Percentiles rank a stretch among this genome's conserved stretches.
phyloP scores from a whole-genome alignment of 2,329 filamentous ascomycete species.

The Aspergillus arachidicola region DNA sequence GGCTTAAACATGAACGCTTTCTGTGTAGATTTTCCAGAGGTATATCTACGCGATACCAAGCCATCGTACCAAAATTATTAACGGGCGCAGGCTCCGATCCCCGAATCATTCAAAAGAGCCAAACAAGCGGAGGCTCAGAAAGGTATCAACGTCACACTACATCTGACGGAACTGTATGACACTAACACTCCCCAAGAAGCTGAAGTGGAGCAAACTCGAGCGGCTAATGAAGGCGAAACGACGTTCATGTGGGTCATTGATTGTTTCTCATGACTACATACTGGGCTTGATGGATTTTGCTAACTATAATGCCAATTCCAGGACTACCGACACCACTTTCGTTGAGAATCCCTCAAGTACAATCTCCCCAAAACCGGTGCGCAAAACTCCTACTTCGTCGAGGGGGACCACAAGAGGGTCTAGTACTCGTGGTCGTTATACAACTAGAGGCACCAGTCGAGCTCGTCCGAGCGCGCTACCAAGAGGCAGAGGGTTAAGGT shows the following conservation, averaged over 20 bases:
- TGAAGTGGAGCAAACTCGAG: conserved; percentile 34
- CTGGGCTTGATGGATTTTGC: conserved; percentile 9
- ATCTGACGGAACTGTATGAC: not conserved
- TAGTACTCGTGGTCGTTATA: conserved; percentile 37
- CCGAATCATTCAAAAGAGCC: conserved; percentile 76
- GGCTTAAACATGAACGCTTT: conserved; percentile 99
- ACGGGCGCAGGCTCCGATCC: conserved; percentile 68
- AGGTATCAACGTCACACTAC: conserved; percentile 32
- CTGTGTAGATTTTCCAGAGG: conserved; percentile 96
- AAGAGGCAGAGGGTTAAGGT: conserved; percentile 43
- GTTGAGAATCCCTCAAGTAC: conserved; percentile 74
- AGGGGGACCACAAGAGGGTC: conserved; percentile 26
- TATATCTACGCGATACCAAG: conserved; percentile 37
- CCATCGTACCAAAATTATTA: conserved; percentile 4
- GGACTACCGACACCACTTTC: conserved; percentile 89
- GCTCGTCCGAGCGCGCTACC: conserved; percentile 42
- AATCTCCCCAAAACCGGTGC: conserved; percentile 49
- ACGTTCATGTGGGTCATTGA: conserved; percentile 74
- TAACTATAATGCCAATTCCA: conserved; percentile 38
- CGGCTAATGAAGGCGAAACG: conserved; percentile 64
- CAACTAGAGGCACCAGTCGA: conserved; percentile 39
- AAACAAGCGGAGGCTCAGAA: conserved; percentile 59
- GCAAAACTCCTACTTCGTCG: conserved; percentile 32
- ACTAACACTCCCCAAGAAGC: conserved; percentile 33
- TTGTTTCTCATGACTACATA: not conserved